Evolutionary conservation across 2,329 filamentous ascomycete species (phyloP).

Genomic region (Fusarium sp.): DNA sequence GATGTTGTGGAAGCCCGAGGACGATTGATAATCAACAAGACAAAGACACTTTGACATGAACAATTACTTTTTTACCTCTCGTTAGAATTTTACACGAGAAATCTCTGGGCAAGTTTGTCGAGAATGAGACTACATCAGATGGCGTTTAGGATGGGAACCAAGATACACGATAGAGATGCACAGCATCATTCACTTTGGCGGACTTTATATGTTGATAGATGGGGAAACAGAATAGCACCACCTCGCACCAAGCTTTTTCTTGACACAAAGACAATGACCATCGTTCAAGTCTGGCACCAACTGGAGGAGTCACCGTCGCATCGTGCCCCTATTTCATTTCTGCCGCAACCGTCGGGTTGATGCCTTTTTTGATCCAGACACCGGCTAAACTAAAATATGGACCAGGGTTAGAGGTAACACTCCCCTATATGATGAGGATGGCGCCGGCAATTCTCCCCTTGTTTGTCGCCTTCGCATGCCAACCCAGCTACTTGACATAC

Average conservation of each 20-base stretch:
- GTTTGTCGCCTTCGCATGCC: neutral
- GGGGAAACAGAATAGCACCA: neutral
- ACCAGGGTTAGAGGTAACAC: neutral
- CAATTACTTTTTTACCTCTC: neutral
- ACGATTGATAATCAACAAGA: constrained; percentile 12
- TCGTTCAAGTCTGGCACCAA: neutral
- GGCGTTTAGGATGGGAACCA: neutral
- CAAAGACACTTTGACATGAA: neutral
- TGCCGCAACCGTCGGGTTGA: neutral
- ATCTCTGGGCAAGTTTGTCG: neutral
- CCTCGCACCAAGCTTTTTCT: neutral
- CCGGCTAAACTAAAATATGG: neutral
- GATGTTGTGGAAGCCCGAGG: constrained; percentile 46
- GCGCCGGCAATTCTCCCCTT: neutral
- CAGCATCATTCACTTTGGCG: neutral
- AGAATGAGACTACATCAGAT: neutral
- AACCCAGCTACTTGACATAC: neutral
- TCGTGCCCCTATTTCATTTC: neutral
- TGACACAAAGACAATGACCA: neutral
- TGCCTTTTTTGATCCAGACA: neutral
- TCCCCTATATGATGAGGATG: neutral
- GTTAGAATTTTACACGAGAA: neutral
- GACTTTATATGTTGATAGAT: neutral
- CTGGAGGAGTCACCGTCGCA: neutral
- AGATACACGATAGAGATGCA: neutral